These are phyloP conservation scores for Buddleja alternifolia DNA, from an alignment of 257 asterid species.

Conservation along the genomic window DNA sequence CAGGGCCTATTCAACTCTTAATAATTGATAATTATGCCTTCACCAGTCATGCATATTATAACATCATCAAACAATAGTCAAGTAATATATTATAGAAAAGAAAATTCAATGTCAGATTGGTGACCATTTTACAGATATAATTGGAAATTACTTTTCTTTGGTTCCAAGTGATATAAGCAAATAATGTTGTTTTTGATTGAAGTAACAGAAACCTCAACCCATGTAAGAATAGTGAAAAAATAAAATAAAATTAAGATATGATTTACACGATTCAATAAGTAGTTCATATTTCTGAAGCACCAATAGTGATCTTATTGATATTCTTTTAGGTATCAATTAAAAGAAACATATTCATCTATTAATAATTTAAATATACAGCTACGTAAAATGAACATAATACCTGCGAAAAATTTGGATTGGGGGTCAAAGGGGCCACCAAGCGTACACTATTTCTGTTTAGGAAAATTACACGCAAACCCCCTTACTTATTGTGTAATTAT, in stretches of 20 bases:
- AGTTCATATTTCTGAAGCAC: too few relatives aligned
- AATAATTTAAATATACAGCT: too few relatives aligned
- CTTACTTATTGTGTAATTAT: too few relatives aligned
- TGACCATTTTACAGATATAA: slow-evolving; percentile 3
- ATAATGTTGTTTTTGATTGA: slow-evolving; percentile 25
- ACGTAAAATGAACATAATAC: too few relatives aligned
- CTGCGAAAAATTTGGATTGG: too few relatives aligned
- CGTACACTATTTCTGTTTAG: too few relatives aligned
- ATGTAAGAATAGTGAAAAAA: not conserved
- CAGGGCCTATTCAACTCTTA: not conserved
- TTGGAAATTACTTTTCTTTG: slow-evolving; percentile 1
- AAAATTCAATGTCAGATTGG: slow-evolving; percentile 20
- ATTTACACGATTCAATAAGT: too few relatives aligned
- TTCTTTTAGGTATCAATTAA: too few relatives aligned
- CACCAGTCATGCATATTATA: not conserved
- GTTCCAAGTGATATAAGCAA: slow-evolving; percentile 9
- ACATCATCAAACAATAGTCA: not conserved
- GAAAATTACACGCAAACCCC: too few relatives aligned
- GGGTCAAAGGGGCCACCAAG: too few relatives aligned
- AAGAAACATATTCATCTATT: too few relatives aligned
- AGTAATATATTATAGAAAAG: not conserved
- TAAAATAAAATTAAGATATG: not conserved
- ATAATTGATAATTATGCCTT: not conserved
- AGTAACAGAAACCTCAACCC: slow-evolving; percentile 25
- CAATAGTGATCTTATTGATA: too few relatives aligned